Conservation (phyloP, 441 rosid species). For the Populus trichocarpa region DNA sequence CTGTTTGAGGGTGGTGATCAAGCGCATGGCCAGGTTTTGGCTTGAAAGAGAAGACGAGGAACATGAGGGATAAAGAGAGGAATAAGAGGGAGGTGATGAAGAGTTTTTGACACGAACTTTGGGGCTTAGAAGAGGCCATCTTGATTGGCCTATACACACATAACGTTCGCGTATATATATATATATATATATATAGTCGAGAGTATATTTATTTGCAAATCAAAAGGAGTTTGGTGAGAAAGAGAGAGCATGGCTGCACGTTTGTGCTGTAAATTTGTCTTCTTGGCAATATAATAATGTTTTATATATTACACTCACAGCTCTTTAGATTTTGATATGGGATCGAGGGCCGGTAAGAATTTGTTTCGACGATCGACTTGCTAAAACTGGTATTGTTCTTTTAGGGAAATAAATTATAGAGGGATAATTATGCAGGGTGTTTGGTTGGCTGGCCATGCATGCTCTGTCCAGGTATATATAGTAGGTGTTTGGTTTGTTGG, state of each 20-base stretch:
- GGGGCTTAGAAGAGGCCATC: slow-evolving; percentile 33
- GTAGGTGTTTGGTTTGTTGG: too few relatives aligned
- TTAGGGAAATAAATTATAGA: too few relatives aligned
- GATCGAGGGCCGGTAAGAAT: too few relatives aligned
- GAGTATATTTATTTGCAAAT: neutral
- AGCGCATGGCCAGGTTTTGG: slow-evolving; percentile 5
- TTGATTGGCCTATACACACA: slow-evolving; percentile 8
- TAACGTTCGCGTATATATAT: neutral
- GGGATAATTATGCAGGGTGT: too few relatives aligned
- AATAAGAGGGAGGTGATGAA: slow-evolving; percentile 35
- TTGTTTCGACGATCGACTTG: too few relatives aligned
- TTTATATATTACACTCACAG: too few relatives aligned
- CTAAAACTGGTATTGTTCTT: too few relatives aligned
- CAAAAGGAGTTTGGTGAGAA: neutral
- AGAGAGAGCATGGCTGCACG: slow-evolving; percentile 12
- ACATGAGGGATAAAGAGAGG: slow-evolving; percentile 31
- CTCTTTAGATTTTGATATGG: neutral
- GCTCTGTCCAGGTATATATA: too few relatives aligned
- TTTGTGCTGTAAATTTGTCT: neutral
- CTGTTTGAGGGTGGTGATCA: neutral
- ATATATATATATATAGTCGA: neutral
- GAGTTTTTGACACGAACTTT: slow-evolving; percentile 26
- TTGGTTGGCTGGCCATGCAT: too few relatives aligned
- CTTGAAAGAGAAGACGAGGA: slow-evolving; percentile 30
- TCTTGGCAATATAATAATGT: too few relatives aligned